phyloP scores from a whole-genome alignment of 805 yeast species.

The Saturnispora ahearnii region DNA sequence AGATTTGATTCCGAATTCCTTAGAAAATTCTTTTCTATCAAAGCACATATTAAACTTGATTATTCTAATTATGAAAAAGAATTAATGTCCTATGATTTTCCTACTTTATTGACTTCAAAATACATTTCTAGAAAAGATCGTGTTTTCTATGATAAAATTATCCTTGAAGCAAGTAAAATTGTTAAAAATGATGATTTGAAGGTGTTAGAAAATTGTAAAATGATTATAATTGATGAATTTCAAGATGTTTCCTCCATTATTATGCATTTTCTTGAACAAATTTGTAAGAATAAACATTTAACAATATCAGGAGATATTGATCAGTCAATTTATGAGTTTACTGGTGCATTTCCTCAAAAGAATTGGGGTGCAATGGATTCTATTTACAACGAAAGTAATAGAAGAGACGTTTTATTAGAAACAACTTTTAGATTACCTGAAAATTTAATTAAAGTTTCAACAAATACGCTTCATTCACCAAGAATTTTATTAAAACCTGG shows the following conservation, averaged over 20 bases:
- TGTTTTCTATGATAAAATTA: conserved; percentile 10
- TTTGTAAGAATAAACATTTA: conserved; percentile 39
- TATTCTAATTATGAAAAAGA: background rate
- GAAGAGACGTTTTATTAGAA: conserved; percentile 29
- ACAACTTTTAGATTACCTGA: conserved; percentile 59
- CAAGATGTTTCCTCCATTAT: conserved; percentile 57
- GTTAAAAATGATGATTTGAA: background rate
- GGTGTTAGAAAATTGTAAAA: conserved; percentile 1
- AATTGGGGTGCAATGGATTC: conserved; percentile 11
- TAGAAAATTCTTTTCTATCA: background rate
- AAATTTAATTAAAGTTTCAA: conserved; percentile 40
- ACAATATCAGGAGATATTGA: conserved; percentile 64
- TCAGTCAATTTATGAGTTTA: conserved; percentile 61
- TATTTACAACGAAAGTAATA: background rate
- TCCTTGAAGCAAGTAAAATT: conserved; percentile 11
- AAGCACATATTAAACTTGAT: background rate
- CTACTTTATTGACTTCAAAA: conserved; percentile 4
- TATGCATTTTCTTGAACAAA: conserved; percentile 34
- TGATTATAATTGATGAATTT: conserved; percentile 54
- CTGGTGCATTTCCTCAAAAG: conserved; percentile 37
- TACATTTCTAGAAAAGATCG: conserved; percentile 3
- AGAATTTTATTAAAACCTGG: conserved; percentile 13
- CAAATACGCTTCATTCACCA: conserved; percentile 18
- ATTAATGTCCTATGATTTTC: background rate
- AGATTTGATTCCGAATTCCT: conserved; percentile 1